phyloP scores from a whole-genome alignment of 106 monocot genomes.

The Dendrobium chrysotoxum region DNA sequence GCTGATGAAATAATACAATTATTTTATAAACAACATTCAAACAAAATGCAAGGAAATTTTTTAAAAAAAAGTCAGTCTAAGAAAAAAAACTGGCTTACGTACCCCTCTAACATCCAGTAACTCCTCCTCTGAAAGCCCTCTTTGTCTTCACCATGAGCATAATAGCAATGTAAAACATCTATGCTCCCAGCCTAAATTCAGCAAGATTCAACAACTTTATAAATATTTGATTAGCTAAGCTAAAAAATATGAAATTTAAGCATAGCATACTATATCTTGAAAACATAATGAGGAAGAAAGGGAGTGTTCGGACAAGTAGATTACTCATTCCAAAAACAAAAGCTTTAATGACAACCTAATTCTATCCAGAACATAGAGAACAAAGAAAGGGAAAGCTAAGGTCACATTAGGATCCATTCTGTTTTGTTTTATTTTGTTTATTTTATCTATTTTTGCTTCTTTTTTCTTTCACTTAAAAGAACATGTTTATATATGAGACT shows the following conservation, averaged over 20 bases:
- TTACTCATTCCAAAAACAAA: neutral
- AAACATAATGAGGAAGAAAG: neutral
- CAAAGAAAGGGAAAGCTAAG: too few relatives aligned
- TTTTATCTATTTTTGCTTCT: too few relatives aligned
- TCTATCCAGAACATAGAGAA: neutral
- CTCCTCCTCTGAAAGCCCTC: slow-evolving; percentile 81
- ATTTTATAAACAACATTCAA: too few relatives aligned
- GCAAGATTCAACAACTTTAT: neutral
- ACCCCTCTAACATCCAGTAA: slow-evolving; percentile 98
- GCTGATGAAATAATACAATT: too few relatives aligned
- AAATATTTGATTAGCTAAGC: neutral
- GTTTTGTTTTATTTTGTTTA: too few relatives aligned
- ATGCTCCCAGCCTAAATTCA: slow-evolving; percentile 73
- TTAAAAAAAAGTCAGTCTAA: neutral
- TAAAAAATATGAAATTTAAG: neutral
- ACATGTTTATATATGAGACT: too few relatives aligned
- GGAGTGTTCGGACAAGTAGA: neutral
- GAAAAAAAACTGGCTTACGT: neutral
- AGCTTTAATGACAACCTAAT: neutral
- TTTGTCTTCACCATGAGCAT: slow-evolving; percentile 96
- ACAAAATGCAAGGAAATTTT: too few relatives aligned
- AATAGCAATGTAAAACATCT: slow-evolving; percentile 95
- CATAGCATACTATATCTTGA: neutral
- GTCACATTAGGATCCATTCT: too few relatives aligned
- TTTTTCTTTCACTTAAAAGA: too few relatives aligned